Conservation (phyloP, 345 rosid species). For the Eucalyptus marginata region DNA sequence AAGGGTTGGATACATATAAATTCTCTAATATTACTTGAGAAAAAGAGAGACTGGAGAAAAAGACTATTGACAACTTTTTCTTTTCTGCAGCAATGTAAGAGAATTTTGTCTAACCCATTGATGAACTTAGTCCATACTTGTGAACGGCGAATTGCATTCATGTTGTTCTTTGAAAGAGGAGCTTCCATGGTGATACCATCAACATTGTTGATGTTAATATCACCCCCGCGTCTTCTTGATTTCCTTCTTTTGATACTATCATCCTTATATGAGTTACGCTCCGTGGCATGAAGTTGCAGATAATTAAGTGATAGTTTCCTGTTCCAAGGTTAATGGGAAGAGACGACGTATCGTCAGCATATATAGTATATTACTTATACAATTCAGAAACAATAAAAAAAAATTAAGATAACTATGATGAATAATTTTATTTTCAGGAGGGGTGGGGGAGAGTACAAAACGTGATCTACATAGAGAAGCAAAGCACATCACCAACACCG, state of each 20-base stretch:
- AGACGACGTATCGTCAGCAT: not conserved
- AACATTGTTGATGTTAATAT: constrained; percentile 10
- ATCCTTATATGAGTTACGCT: constrained; percentile 38
- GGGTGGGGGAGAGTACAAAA: not conserved
- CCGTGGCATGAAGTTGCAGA: constrained; percentile 56
- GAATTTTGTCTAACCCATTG: not conserved
- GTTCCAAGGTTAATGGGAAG: constrained; percentile 13
- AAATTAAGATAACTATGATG: not conserved
- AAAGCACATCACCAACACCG: not conserved
- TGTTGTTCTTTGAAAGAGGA: constrained; percentile 71
- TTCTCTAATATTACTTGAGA: not conserved
- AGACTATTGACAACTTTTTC: not conserved
- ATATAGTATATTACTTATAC: not conserved
- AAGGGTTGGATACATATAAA: not conserved
- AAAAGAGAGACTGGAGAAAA: not conserved
- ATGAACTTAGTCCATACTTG: constrained; percentile 27
- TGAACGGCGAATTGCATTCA: constrained; percentile 65
- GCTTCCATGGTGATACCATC: constrained; percentile 31
- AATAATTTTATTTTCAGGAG: not conserved
- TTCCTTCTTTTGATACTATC: constrained; percentile 55
- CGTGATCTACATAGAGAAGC: not conserved
- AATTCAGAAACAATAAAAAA: not conserved
- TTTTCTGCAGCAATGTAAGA: not conserved
- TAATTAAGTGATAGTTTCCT: constrained; percentile 85
- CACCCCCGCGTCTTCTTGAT: constrained; percentile 39